Evolutionary conservation across 2,329 filamentous ascomycete species (phyloP).

Genomic region (Cordyceps cicadae): DNA sequence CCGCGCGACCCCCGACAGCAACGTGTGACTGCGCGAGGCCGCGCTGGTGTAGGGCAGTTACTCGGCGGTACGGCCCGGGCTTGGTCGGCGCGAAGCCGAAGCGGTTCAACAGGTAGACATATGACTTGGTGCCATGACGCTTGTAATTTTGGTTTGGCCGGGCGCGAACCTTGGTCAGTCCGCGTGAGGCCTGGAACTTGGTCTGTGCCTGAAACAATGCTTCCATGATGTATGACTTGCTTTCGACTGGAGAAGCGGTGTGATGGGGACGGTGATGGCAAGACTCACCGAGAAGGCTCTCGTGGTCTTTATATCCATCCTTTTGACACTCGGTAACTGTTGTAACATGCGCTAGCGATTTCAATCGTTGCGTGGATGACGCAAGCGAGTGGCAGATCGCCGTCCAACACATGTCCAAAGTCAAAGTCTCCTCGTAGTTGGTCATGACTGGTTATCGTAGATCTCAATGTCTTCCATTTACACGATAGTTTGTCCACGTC

Average conservation of each 20-base stretch:
- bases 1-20: not conserved
- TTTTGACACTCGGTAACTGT: not conserved
- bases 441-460: not conserved
- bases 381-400: not conserved
- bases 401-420: not conserved
- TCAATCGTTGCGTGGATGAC: not conserved
- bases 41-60: not conserved
- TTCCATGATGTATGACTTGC: not conserved
- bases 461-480: not conserved
- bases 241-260: not conserved
- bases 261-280: too few species aligned
- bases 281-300: not conserved
- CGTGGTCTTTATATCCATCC: not conserved
- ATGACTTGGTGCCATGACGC: slow-evolving; percentile 7
- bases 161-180: slow-evolving; percentile 6
- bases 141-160: slow-evolving; percentile 7
- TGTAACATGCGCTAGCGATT: not conserved
- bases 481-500: not conserved
- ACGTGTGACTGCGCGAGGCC: slow-evolving; percentile 2
- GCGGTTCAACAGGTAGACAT: slow-evolving; percentile 8
- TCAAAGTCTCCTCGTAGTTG: not conserved
- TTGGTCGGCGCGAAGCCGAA: slow-evolving; percentile 7
- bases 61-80: not conserved
- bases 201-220: slow-evolving; percentile 2
- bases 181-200: slow-evolving; percentile 5